Base-by-base conservation (phyloP, 305 asterid species). In the Fraxinus albicans region DNA sequence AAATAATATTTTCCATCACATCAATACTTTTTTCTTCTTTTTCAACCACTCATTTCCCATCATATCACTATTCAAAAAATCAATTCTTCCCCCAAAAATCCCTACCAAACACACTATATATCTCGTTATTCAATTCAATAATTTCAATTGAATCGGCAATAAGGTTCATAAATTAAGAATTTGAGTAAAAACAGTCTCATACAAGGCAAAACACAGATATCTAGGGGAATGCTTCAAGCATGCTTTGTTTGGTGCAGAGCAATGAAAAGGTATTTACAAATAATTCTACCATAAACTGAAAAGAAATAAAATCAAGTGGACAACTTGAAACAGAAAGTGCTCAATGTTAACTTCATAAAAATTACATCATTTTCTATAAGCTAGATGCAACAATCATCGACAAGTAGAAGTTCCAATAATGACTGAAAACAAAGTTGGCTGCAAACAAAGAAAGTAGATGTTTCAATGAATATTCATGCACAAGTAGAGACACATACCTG, bases 401-500 rank as follows among this genome's bases (percentile, higher is more conserved):
- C 17, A 53, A 53, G 8, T 53, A 17, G 8, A 50, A 50, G 21
- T 53, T 53, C 25, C 65, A 53, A 17, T 8, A 60, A 23, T 60
- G 31, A 60, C 25, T 23, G 31, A 60, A 58, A 60, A 60, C 27
- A 19, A 19, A 60, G 33, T 60, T 0, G 8, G 15, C 72, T 10
- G 21, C 31, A 23, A 8, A 8, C 4, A 13, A 40, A 53, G 35
- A 12, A 38, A 53, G 36, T 13, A 35, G 80, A 67, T 17, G 23
- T 44, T 35, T 77, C 72, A 80, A 36, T 60, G 17, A 35, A 27
- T 58, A 25, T 82, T 47, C 74, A 33, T 25, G 78, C 67, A 21
- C 9, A 58, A 42, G 34, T 73, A n/a, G 69, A 42, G 70, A 74
- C 38, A 79, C 47, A 15, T 85, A 92, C 97, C 97, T 85, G 90